phyloP scores from a whole-genome alignment of 345 rosid genomes.

The Psidium friedrichsthalianum region DNA sequence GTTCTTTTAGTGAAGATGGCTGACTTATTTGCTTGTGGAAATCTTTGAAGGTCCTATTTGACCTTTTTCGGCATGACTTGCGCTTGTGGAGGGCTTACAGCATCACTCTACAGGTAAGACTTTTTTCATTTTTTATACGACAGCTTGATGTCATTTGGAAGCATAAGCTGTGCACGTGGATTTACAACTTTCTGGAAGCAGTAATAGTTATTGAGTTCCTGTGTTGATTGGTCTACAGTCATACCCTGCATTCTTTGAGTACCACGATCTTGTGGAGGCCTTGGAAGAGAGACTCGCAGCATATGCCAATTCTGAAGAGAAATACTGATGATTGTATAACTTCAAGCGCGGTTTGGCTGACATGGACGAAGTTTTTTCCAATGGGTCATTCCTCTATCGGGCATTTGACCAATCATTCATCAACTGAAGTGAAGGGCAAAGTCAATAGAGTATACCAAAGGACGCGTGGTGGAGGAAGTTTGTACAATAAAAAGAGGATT shows the following conservation, averaged over 20 bases:
- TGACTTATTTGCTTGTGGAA: neutral
- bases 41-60: slow-evolving; percentile 63
- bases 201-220: neutral
- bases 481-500: neutral
- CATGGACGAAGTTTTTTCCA: neutral
- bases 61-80: slow-evolving; percentile 66
- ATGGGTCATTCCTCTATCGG: neutral
- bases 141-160: neutral
- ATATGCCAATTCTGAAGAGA: slow-evolving; percentile 12
- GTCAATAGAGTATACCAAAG: neutral
- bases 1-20: neutral
- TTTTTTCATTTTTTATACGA: neutral
- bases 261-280: slow-evolving; percentile 56
- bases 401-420: neutral
- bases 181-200: neutral
- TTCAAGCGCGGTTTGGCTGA: neutral
- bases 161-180: neutral
- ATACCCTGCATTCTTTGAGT: slow-evolving; percentile 50
- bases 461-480: neutral
- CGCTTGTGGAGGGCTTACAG: slow-evolving; percentile 86
- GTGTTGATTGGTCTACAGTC: slow-evolving; percentile 31
- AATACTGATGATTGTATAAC: neutral
- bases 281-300: slow-evolving; percentile 55
- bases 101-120: slow-evolving; percentile 56
- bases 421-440: neutral